phyloP scores from a whole-genome alignment of 2,329 filamentous ascomycete genomes.

The Fusarium dlaminii region DNA sequence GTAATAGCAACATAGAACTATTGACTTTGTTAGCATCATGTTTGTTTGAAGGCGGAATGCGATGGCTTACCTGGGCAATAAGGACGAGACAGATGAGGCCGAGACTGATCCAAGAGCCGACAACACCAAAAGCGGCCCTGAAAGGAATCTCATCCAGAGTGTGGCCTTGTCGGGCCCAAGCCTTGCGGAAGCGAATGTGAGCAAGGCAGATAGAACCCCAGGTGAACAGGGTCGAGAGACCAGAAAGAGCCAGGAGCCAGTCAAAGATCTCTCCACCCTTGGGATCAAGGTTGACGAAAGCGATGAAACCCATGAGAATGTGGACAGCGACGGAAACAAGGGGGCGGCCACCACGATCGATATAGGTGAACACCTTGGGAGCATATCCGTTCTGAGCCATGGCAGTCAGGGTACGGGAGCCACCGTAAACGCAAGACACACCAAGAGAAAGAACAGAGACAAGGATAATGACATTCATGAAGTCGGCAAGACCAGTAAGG shows the following conservation, averaged over 20 bases:
- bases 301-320: slow-evolving; percentile 59
- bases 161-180: slow-evolving; percentile 68
- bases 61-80: slow-evolving; percentile 59
- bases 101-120: slow-evolving; percentile 71
- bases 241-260: slow-evolving; percentile 72
- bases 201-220: slow-evolving; percentile 71
- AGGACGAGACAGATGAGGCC: slow-evolving; percentile 64
- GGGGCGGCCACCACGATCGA: slow-evolving; percentile 63
- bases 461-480: slow-evolving; percentile 65
- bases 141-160: slow-evolving; percentile 74
- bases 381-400: slow-evolving; percentile 65
- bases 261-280: slow-evolving; percentile 65
- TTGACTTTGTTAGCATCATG: slow-evolving; percentile 1
- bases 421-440: slow-evolving; percentile 64
- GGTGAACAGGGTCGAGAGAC: slow-evolving; percentile 70
- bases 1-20: slow-evolving; percentile 62
- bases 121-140: slow-evolving; percentile 66
- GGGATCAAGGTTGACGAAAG: slow-evolving; percentile 56
- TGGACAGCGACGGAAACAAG: slow-evolving; percentile 56
- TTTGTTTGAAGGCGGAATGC: background rate
- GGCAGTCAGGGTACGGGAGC: slow-evolving; percentile 64
- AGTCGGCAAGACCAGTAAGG: slow-evolving; percentile 58
- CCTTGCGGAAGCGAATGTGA: slow-evolving; percentile 72
- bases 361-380: slow-evolving; percentile 62
- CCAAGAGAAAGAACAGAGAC: slow-evolving; percentile 65